phyloP scores from a whole-genome alignment of 768 basidiomycete species.

The Pisolithus sp. region DNA sequence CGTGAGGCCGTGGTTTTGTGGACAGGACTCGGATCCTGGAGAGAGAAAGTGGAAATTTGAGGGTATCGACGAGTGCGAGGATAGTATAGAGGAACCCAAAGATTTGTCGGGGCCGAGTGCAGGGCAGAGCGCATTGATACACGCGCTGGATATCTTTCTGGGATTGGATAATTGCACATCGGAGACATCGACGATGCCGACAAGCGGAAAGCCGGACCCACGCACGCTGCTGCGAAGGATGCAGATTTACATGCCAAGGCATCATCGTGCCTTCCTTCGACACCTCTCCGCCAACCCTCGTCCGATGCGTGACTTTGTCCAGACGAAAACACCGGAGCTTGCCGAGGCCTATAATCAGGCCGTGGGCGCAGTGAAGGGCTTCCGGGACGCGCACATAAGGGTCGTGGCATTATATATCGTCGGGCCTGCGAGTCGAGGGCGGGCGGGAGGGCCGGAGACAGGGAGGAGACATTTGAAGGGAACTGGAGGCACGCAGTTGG shows the following conservation, averaged over 20 bases:
- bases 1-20: slow-evolving; percentile 29
- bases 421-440: background rate
- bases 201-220: slow-evolving; percentile 14
- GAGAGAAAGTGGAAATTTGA: slow-evolving; percentile 52
- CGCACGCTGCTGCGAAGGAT: slow-evolving; percentile 60
- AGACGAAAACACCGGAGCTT: slow-evolving; percentile 14
- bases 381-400: slow-evolving; percentile 66
- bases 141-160: slow-evolving; percentile 66
- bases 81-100: slow-evolving; percentile 34
- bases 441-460: background rate
- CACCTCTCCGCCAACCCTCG: slow-evolving; percentile 58
- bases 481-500: slow-evolving; percentile 74
- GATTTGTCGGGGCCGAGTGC: slow-evolving; percentile 76
- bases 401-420: slow-evolving; percentile 61
- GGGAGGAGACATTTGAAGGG: slow-evolving; percentile 43
- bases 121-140: slow-evolving; percentile 75
- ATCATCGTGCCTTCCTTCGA: slow-evolving; percentile 70
- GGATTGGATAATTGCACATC: slow-evolving; percentile 41
- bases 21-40: slow-evolving; percentile 48
- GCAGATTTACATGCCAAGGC: slow-evolving; percentile 78
- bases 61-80: slow-evolving; percentile 34
- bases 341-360: slow-evolving; percentile 54
- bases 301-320: slow-evolving; percentile 45
- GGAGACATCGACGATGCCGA: background rate
- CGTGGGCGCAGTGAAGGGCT: slow-evolving; percentile 54